phyloP scores from a whole-genome alignment of 352 stramenopile species.

The Globisporangium spinosum region DNA sequence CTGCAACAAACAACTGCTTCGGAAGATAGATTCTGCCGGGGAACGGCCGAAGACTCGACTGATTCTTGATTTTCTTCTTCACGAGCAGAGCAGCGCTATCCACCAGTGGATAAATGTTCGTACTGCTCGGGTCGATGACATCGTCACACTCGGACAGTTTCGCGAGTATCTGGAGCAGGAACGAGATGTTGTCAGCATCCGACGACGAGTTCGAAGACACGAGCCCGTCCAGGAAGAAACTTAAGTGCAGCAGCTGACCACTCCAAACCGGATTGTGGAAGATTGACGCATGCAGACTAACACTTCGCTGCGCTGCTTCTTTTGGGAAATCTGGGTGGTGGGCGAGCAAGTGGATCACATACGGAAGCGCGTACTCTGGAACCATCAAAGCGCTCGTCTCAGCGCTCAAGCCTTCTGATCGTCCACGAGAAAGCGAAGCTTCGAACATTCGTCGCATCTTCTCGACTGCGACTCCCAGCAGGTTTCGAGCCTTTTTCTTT shows the following conservation, averaged over 20 bases:
- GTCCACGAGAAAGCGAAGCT: conserved; percentile 28
- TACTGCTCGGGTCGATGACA: conserved; percentile 30
- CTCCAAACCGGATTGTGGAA: conserved; percentile 40
- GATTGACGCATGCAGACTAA: conserved; percentile 28
- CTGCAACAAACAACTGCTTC: conserved; percentile 52
- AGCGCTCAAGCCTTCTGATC: conserved; percentile 9
- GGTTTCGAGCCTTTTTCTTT: conserved; percentile 49
- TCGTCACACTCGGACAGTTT: conserved; percentile 78
- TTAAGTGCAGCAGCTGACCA: conserved; percentile 49
- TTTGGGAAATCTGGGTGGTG: conserved; percentile 69
- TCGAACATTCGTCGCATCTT: conserved; percentile 80
- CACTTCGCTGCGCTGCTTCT: conserved; percentile 30
- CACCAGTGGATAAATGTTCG: conserved; percentile 61
- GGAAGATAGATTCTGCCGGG: conserved; percentile 82
- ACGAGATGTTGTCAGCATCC: conserved; percentile 80
- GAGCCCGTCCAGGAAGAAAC: conserved; percentile 73
- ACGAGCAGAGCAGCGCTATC: conserved; percentile 52
- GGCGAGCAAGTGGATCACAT: conserved; percentile 79
- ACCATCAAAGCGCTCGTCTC: conserved; percentile 55
- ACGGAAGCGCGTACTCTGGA: conserved; percentile 77
- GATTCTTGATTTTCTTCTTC: conserved; percentile 84
- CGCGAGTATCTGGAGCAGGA: conserved; percentile 78
- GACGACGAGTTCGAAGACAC: conserved; percentile 40
- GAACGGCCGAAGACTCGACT: conserved; percentile 80
- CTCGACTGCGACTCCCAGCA: conserved; percentile 57